phyloP scores from a whole-genome alignment of 768 basidiomycete genomes.

The Lyophyllum shimeji region DNA sequence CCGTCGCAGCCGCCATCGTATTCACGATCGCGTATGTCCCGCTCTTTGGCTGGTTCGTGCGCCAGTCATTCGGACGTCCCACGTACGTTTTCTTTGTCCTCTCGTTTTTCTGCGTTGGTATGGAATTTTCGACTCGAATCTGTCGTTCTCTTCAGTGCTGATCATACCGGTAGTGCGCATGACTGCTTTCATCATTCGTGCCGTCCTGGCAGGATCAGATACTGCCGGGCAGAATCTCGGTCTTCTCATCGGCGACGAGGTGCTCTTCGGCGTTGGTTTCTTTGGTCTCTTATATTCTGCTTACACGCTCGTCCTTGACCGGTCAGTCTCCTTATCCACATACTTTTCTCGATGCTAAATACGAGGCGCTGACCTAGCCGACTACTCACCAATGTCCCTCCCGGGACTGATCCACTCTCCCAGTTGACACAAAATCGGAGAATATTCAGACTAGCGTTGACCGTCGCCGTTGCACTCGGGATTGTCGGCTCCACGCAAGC shows the following conservation, averaged over 20 bases:
- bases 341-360: not conserved
- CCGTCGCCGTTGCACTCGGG: constrained; percentile 31
- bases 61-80: constrained; percentile 27
- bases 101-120: constrained; percentile 38
- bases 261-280: constrained; percentile 42
- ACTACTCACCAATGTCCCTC: constrained; percentile 12
- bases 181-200: constrained; percentile 39
- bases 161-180: constrained; percentile 34
- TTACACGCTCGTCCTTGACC: constrained; percentile 40
- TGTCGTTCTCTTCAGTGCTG: not conserved
- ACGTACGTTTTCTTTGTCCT: constrained; percentile 35
- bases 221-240: constrained; percentile 29
- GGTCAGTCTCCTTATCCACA: constrained; percentile 24
- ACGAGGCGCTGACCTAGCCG: constrained; percentile 14
- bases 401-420: constrained; percentile 17
- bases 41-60: constrained; percentile 28
- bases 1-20: constrained; percentile 31
- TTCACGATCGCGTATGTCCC: constrained; percentile 36
- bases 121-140: constrained; percentile 11
- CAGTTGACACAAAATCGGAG: constrained; percentile 27
- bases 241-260: constrained; percentile 36
- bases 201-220: constrained; percentile 30
- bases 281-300: constrained; percentile 42
- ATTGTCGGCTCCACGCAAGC: constrained; percentile 27
- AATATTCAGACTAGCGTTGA: constrained; percentile 29